Conservation (phyloP, 805 yeast species). For the Brettanomyces naardenensis region DNA sequence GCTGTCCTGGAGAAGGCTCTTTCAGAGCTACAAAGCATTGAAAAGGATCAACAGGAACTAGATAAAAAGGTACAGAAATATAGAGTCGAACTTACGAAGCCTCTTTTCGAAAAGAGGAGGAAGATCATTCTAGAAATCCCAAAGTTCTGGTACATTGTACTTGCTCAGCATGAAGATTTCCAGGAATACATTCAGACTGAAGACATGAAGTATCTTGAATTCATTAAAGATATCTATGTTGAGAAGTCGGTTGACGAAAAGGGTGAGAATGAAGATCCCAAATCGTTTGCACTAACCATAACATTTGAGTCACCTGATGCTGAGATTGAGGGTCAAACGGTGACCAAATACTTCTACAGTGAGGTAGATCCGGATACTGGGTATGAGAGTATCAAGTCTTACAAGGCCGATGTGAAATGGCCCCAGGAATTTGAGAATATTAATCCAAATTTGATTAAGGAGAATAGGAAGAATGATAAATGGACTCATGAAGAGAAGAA, state of each 20-base stretch:
- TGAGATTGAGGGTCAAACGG: conserved; percentile 46
- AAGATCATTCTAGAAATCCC: conserved; percentile 47
- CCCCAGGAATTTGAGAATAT: conserved; percentile 51
- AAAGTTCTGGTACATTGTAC: conserved; percentile 79
- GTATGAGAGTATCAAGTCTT: conserved; percentile 47
- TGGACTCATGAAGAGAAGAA: conserved; percentile 46
- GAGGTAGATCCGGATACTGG: conserved; percentile 40
- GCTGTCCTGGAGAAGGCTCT: conserved; percentile 29
- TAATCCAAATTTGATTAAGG: conserved; percentile 45
- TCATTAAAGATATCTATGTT: conserved; percentile 55
- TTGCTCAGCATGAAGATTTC: conserved; percentile 79
- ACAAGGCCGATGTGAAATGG: conserved; percentile 56
- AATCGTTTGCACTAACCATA: conserved; percentile 47
- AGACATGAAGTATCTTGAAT: conserved; percentile 70
- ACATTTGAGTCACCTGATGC: conserved; percentile 41
- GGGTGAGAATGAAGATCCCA: conserved; percentile 4
- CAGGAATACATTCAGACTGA: conserved; percentile 70
- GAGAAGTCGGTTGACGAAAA: conserved; percentile 35
- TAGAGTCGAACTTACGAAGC: conserved; percentile 44
- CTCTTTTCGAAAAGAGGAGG: conserved; percentile 53
- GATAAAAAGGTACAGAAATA: conserved; percentile 54
- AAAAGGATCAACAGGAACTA: conserved; percentile 41
- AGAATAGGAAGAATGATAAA: conserved; percentile 21
- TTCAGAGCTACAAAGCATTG: conserved; percentile 46
- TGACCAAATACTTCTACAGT: conserved; percentile 52